Evolutionary conservation across 2,329 filamentous ascomycete genomes (phyloP).

Genomic region (Cyphellophora attinorum): DNA sequence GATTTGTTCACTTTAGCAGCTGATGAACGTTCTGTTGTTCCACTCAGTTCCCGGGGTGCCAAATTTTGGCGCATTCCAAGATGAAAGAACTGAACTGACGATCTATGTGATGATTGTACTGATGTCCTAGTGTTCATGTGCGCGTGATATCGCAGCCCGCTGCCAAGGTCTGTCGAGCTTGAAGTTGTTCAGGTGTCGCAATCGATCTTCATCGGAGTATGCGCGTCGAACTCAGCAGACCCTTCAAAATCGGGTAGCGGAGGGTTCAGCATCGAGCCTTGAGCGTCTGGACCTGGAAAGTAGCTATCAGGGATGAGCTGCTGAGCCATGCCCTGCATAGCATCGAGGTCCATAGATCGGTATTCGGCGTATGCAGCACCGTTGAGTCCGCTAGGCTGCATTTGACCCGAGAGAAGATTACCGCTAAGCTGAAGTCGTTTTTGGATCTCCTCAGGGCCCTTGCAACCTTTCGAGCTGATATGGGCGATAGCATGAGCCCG

Average conservation of each 20-base stretch:
- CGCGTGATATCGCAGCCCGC: too few species aligned
- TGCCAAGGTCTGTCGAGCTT: too few species aligned
- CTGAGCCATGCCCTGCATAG: slow-evolving; percentile 7
- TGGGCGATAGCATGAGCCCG: slow-evolving; percentile 17
- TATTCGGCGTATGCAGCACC: slow-evolving; percentile 8
- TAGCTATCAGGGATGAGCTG: slow-evolving; percentile 7
- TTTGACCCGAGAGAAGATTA: slow-evolving; percentile 15
- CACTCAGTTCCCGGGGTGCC: background rate
- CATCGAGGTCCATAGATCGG: slow-evolving; percentile 7
- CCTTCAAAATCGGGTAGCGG: slow-evolving; percentile 18
- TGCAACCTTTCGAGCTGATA: slow-evolving; percentile 19
- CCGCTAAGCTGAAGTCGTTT: slow-evolving; percentile 16
- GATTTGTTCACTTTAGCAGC: background rate
- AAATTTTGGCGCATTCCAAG: too few species aligned
- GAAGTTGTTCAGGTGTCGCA: slow-evolving; percentile 4
- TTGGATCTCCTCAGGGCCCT: slow-evolving; percentile 17
- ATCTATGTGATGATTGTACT: background rate
- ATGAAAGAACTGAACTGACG: too few species aligned
- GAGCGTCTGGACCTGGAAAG: slow-evolving; percentile 6
- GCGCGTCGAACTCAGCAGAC: slow-evolving; percentile 17
- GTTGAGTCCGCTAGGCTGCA: slow-evolving; percentile 3
- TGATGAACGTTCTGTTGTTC: background rate
- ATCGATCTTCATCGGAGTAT: slow-evolving; percentile 15
- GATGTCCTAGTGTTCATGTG: background rate
- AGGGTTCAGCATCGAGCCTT: slow-evolving; percentile 11